phyloP scores from a whole-genome alignment of 768 basidiomycete species.

The Boletus fagicola region DNA sequence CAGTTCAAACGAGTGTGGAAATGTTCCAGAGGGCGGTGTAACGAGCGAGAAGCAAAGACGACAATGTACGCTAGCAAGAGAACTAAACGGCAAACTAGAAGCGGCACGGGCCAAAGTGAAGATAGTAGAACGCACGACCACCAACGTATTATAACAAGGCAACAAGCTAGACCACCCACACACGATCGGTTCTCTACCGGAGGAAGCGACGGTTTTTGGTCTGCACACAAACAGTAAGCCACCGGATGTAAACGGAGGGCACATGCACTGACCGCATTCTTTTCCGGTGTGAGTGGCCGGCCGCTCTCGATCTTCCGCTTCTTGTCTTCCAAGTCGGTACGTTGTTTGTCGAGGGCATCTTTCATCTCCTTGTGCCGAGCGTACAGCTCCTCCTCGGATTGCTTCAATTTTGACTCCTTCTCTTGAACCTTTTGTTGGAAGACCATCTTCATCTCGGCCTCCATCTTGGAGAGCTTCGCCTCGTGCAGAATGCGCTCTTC shows the following conservation, averaged over 20 bases:
- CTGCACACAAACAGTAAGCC: constrained; percentile 19
- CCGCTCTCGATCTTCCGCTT: constrained; percentile 95
- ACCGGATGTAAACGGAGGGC: constrained; percentile 1
- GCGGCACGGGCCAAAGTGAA: constrained; percentile 33
- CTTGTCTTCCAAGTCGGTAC: constrained; percentile 95
- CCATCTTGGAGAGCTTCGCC: constrained; percentile 98
- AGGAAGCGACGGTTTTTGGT: constrained; percentile 40
- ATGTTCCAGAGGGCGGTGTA: constrained; percentile 42
- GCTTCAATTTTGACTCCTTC: constrained; percentile 98
- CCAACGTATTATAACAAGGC: constrained; percentile 31
- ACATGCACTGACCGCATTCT: constrained; percentile 63
- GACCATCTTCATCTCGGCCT: constrained; percentile 99
- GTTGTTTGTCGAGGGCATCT: constrained; percentile 96
- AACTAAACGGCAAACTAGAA: constrained; percentile 39
- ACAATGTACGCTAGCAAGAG: constrained; percentile 44
- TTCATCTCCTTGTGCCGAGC: constrained; percentile 99
- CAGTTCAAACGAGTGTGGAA: constrained; percentile 58
- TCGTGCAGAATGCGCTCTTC: constrained; percentile 97
- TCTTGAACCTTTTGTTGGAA: constrained; percentile 99
- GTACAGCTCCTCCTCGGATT: constrained; percentile 98
- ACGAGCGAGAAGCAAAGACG: constrained; percentile 33
- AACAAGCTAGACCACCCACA: constrained; percentile 21
- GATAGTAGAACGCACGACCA: constrained; percentile 26
- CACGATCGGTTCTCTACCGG: constrained; percentile 24
- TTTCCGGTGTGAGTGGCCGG: constrained; percentile 93